Base-by-base conservation (phyloP, 495 filamentous ascomycete species). In the Penicillium cinerascens region DNA sequence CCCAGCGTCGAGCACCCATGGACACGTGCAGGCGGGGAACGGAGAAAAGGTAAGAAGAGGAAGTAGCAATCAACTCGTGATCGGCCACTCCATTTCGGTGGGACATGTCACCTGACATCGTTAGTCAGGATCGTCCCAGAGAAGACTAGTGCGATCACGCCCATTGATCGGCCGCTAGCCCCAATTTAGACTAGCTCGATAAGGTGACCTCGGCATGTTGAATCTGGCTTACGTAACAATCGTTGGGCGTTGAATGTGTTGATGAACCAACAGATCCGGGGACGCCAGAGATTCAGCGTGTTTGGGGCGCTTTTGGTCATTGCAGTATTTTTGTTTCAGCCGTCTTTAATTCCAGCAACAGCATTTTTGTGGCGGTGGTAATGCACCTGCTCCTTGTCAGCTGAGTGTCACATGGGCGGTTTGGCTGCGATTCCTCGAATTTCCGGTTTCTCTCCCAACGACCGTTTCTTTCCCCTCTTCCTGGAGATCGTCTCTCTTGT, bases 361-460 rank as follows among this genome's bases (percentile, higher is more conserved):
- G 22, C 8, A 18, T 52, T 52, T 26, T 37, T 18, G 42, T 54
- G 44, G 56, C 42, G 49, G 48, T 54, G 46, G 44, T 51, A 42
- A 47, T 55, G 42, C 58, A 58, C 54, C 51, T 59, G 52, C 46
- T 48, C 58, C 47, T 60, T 65, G 58, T 64, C 54, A 57, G 47
- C 59, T 60, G 61, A 66, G 47, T 67, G 70, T 75, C 72, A 75
- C 70, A 75, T 75, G 72, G 64, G 68, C 64, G 64, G 60, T 65
- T 69, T 64, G 65, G 60, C 64, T 57, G 68, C 67, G 63, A 64
- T 63, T 66, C 56, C 49, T 64, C 54, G 56, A 50, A 55, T 47
- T 57, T 62, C 63, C 62, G 60, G 60, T 49, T 54, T 20, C 42
- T 47, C 52, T 47, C 57, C 51, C 54, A 58, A 62, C 47, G 43